Base-by-base conservation (phyloP, 805 yeast species). In the Grigorovia yakushimaensis region DNA sequence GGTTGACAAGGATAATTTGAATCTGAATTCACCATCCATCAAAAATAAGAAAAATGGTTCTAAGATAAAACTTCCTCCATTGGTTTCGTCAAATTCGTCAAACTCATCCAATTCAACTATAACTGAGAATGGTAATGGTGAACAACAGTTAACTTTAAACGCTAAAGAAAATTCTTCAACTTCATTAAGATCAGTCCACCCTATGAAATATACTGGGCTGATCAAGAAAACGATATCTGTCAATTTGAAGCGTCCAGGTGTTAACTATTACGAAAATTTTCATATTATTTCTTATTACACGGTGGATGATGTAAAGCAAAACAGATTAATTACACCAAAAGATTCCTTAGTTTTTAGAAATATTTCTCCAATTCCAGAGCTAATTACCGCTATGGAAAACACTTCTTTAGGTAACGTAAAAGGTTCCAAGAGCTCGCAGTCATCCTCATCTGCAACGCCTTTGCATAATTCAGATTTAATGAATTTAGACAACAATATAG, bases 231-330 rank as follows among this genome's bases (percentile, higher is more conserved):
- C 97, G 0, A 68, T 88, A 50, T 78, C 88, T 1, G 70, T 87
- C 22, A 74, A 79, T n/a, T 64, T 83, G 15, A 63, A 65, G 21
- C 45, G 56, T 20, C 45, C 48, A 77, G 84, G 4, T 67, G 81
- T 45, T 10, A 50, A 50, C 33, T 49, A 45, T 11, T 41, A 41
- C 36, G 52, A 52, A 30, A 47, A 44, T 27, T 43, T 53, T 42
- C 96, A 91, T 59, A 65, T 89, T 47, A 79, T 89, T 2, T 79
- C 89, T 8, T 89, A 89, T 64, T 89, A 87, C 60, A 70, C 76
- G 27, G 82, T 88, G 0, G 77, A 77, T 19, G 96, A 89, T 61
- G 93, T 88, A 4, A 58, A 77, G 45, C 67, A 70, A 33, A 80
- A 81, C 5, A 69, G 67, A 39, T 67, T 88, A 42, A 56, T 64